A percentile compares a stretch with the other conserved stretches of the same genome.
Conservation (phyloP, 75 land plant genomes). For the Ceratopteris richardii region DNA sequence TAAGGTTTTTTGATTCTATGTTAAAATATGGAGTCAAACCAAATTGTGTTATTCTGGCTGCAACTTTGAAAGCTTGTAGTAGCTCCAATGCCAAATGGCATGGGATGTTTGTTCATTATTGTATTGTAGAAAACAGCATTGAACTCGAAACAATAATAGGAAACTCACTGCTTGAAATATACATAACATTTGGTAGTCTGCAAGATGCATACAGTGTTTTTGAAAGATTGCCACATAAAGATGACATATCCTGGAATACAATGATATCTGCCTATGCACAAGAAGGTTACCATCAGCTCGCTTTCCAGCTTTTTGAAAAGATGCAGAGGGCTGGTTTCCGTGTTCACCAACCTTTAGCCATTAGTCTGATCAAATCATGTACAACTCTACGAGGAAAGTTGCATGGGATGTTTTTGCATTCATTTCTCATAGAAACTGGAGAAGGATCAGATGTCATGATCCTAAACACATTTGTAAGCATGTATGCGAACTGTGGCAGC, state of each 20-base stretch:
- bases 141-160: slow-evolving; percentile 6
- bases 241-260: slow-evolving; percentile 49
- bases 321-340: slow-evolving; percentile 12
- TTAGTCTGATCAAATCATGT: slow-evolving; percentile 33
- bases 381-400: slow-evolving; percentile 7
- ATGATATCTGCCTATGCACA: slow-evolving; percentile 46
- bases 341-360: not conserved
- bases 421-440: slow-evolving; percentile 24
- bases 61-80: slow-evolving; percentile 26
- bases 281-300: slow-evolving; percentile 17
- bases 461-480: slow-evolving; percentile 38
- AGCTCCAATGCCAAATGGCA: slow-evolving; percentile 28
- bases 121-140: not conserved
- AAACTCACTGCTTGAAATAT: slow-evolving; percentile 18
- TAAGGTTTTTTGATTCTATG: not conserved
- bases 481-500: slow-evolving; percentile 47
- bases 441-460: slow-evolving; percentile 22
- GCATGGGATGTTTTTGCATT: slow-evolving; percentile 41
- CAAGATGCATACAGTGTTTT: slow-evolving; percentile 36
- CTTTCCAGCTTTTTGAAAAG: slow-evolving; percentile 12
- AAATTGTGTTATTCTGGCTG: not conserved
- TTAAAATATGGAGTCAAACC: not conserved
- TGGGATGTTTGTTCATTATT: slow-evolving; percentile 11
- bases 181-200: slow-evolving; percentile 25
- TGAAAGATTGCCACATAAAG: slow-evolving; percentile 34